Conservation (phyloP, 164 flowering plant species). For the Kalanchoe fedtschenkoi region DNA sequence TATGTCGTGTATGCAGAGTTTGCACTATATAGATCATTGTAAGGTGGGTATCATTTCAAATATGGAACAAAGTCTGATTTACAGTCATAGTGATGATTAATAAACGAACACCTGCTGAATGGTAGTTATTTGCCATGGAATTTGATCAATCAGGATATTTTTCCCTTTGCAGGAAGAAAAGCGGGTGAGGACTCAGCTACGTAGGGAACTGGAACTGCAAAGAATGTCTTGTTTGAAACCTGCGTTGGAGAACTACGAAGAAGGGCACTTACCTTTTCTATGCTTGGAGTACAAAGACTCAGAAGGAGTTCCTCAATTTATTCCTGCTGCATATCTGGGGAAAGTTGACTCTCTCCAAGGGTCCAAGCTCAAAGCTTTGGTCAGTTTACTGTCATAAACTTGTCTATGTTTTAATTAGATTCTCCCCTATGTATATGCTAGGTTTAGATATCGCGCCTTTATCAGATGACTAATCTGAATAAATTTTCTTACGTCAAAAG, state of each 20-base stretch:
- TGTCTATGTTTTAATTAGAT: neutral
- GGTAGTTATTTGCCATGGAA: neutral
- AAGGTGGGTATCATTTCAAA: neutral
- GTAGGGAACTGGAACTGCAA: conserved; percentile 44
- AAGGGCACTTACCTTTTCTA: conserved; percentile 65
- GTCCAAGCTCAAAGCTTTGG: conserved; percentile 44
- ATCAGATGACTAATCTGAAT: neutral
- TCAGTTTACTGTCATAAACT: conserved; percentile 9
- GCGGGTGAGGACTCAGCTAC: conserved; percentile 42
- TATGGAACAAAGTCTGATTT: neutral
- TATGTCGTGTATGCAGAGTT: no score
- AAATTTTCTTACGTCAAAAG: no score
- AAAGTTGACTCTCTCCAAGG: conserved; percentile 46
- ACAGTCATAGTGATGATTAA: neutral
- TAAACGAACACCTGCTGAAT: neutral
- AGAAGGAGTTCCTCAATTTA: conserved; percentile 46
- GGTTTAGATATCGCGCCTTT: no score
- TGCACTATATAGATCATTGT: neutral
- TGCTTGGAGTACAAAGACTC: conserved; percentile 67
- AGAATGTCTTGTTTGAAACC: conserved; percentile 51
- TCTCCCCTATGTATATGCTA: no score
- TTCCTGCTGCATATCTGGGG: conserved; percentile 77
- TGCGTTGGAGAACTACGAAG: conserved; percentile 39
- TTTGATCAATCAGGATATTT: neutral
- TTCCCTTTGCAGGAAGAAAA: conserved; percentile 44